phyloP scores from a whole-genome alignment of 2,329 filamentous ascomycete genomes.

The Rhynchosporium graminicola region DNA sequence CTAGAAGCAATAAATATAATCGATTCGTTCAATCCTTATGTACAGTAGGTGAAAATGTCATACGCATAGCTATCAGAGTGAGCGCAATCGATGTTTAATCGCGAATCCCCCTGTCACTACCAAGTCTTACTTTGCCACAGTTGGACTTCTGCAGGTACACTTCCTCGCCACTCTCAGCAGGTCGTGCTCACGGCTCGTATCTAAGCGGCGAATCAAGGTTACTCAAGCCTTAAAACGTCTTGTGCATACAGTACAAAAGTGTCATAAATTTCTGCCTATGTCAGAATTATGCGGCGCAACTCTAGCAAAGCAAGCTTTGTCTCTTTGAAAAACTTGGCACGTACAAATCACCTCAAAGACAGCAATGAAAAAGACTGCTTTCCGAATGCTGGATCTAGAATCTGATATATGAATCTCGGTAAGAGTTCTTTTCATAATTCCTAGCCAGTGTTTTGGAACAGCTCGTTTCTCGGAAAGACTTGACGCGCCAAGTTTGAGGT shows the following conservation, averaged over 20 bases:
- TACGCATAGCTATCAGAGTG: no score
- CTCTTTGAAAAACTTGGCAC: not conserved
- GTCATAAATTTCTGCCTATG: no score
- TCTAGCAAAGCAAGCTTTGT: not conserved
- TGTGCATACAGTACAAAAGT: no score
- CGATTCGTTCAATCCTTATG: no score
- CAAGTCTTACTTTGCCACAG: not conserved
- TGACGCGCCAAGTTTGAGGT: not conserved
- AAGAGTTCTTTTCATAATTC: not conserved
- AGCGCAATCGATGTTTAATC: no score
- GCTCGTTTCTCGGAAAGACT: not conserved
- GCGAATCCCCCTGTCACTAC: no score
- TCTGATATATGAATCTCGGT: not conserved
- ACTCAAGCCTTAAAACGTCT: no score
- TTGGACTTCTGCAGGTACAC: slow-evolving; percentile 1
- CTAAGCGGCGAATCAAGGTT: not conserved
- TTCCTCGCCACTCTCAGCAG: not conserved
- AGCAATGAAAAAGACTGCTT: not conserved
- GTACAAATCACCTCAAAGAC: not conserved
- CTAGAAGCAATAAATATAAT: no score
- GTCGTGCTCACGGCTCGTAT: not conserved
- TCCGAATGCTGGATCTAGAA: slow-evolving; percentile 1
- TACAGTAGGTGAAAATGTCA: no score
- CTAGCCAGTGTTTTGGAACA: not conserved
- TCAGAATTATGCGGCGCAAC: no score